These are phyloP conservation scores for Penicillium sp. DNA, from an alignment of 2,329 filamentous ascomycete species.

Conservation along the genomic window DNA sequence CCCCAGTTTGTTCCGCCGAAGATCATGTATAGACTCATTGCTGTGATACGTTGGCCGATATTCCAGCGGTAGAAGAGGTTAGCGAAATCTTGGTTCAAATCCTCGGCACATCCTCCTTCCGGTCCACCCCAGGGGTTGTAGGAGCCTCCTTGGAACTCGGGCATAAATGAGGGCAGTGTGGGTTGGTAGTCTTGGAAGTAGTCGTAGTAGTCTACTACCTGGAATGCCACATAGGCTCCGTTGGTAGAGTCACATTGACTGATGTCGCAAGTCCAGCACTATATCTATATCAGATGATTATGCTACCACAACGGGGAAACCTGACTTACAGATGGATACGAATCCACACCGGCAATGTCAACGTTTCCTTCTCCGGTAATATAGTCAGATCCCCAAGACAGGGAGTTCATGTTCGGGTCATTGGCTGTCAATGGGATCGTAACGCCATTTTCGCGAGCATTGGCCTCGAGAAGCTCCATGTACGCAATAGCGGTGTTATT, in stretches of 20 bases:
- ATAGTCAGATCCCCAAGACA: constrained; percentile 63
- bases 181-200: constrained; percentile 49
- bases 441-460: constrained; percentile 58
- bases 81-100: constrained; percentile 61
- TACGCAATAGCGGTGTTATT: constrained; percentile 48
- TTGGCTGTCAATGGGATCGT: constrained; percentile 61
- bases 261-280: constrained; percentile 65
- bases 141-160: constrained; percentile 61
- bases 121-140: constrained; percentile 66
- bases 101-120: constrained; percentile 54
- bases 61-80: constrained; percentile 66
- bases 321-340: constrained; percentile 51
- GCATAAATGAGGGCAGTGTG: constrained; percentile 53
- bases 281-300: constrained; percentile 44
- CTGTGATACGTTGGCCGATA: constrained; percentile 60
- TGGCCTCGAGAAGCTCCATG: constrained; percentile 53
- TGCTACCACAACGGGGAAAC: not conserved
- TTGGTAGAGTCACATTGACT: constrained; percentile 62
- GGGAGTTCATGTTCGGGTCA: constrained; percentile 60
- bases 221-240: constrained; percentile 59
- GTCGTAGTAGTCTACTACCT: constrained; percentile 50
- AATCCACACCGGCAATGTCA: constrained; percentile 31
- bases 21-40: constrained; percentile 65
- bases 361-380: constrained; percentile 53
- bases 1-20: constrained; percentile 68